Evolutionary conservation across 2,329 filamentous ascomycete species (phyloP), one percentile per base, ranked within the genome.

Genomic region (Orbilia quercus): DNA sequence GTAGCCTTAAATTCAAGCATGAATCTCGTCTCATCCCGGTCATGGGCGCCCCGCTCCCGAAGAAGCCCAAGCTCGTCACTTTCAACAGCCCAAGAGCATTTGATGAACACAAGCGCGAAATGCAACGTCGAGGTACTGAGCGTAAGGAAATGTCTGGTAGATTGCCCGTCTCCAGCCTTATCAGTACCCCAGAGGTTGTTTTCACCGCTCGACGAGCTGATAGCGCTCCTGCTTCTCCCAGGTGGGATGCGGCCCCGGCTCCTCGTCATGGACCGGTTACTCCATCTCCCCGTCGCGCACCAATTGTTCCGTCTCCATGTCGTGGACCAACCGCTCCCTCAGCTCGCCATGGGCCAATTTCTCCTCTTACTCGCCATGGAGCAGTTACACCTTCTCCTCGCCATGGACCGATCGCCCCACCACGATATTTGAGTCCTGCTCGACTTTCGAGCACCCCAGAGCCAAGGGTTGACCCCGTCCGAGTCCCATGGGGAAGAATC

Each of bases 11-110:
- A 18, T 72, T 64, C 53, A 47, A 44, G 2, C 36, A 14, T 5
- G 18, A 65, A 11, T 59, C 38, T 11, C 67, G 67, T 14, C 9
- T 51, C 14, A 48, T 72, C n/a, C 67, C 58, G 0, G 67, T 72
- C 18, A 25, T 53, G 36, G 67, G 60, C 6, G 51, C 38, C 7
- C 48, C 36, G 25, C 34, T 72, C 28, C 57, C 67, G 7, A 47
- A 53, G 12, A 59, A 64, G 2, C 36, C 67, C 2, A 59, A 59
- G n/a, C 7, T 59, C 34, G 59, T 72, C 20, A 16, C 22, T 1
- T 72, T 40, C 38, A 38, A 64, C 36, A 23, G 18, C 11, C 28
- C 59, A 1, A 16, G 45, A 22, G 59, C 31, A 11, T 72, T 47
- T 48, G 45, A 72, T 20, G 45, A 72, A 48, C 53, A 72, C n/a